These are phyloP conservation scores for Lentinula lateritia DNA, from an alignment of 768 basidiomycete species.

Conservation along the genomic window DNA sequence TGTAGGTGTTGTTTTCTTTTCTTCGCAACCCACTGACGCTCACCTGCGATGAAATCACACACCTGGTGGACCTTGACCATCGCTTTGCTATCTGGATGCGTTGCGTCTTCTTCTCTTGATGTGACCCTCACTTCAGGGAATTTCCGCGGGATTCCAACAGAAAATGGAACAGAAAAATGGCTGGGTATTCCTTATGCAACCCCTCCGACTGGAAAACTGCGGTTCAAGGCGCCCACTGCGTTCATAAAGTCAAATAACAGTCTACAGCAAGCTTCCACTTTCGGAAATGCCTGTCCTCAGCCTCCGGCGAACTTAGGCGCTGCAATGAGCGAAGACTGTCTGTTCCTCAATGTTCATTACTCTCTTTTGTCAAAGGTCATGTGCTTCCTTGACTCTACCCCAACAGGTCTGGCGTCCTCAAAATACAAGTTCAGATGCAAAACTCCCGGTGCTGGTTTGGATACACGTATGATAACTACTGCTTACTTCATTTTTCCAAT, in stretches of 20 bases:
- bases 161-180: slow-evolving; percentile 48
- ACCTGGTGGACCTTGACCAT: neutral
- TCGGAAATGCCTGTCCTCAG: slow-evolving; percentile 56
- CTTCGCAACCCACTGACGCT: neutral
- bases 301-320: slow-evolving; percentile 33
- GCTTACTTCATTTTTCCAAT: neutral
- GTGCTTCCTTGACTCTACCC: neutral
- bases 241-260: slow-evolving; percentile 23
- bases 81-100: neutral
- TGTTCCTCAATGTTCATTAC: slow-evolving; percentile 43
- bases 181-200: slow-evolving; percentile 58
- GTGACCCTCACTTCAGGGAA: slow-evolving; percentile 36
- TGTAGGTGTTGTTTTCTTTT: neutral
- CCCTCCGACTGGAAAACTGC: slow-evolving; percentile 47
- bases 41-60: neutral
- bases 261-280: slow-evolving; percentile 37
- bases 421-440: slow-evolving; percentile 18
- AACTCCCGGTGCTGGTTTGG: slow-evolving; percentile 33
- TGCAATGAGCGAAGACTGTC: slow-evolving; percentile 45
- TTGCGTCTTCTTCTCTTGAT: slow-evolving; percentile 19
- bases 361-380: neutral
- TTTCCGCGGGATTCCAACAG: slow-evolving; percentile 38
- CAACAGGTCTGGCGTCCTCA: slow-evolving; percentile 30
- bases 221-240: slow-evolving; percentile 51
- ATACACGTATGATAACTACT: slow-evolving; percentile 22